Conservation (phyloP, 176 grass and related monocot species). For the Lolium rigidum region DNA sequence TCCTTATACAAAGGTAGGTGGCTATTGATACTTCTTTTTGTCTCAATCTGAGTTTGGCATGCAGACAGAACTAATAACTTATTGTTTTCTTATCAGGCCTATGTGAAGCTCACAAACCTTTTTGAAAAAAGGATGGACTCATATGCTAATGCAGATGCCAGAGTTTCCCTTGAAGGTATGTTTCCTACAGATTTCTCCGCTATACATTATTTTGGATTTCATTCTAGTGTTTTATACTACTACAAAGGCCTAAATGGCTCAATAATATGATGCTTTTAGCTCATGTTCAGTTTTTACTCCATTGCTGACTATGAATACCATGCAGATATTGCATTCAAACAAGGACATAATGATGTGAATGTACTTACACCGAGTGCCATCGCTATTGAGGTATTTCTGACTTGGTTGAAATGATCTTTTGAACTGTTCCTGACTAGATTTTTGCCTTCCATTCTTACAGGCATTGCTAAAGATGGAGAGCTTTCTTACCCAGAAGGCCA, state of each 20-base stretch:
- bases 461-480: slow-evolving; percentile 76
- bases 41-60: background rate
- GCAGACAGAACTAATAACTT: slow-evolving; percentile 8
- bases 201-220: slow-evolving; percentile 12
- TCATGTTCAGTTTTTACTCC: slow-evolving; percentile 7
- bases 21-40: slow-evolving; percentile 24
- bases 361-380: slow-evolving; percentile 82
- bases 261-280: background rate
- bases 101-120: slow-evolving; percentile 74
- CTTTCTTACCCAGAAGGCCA: slow-evolving; percentile 63
- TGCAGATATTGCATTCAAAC: slow-evolving; percentile 80
- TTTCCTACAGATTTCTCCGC: slow-evolving; percentile 14
- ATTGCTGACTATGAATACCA: background rate
- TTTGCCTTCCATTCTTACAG: slow-evolving; percentile 51
- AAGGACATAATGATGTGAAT: slow-evolving; percentile 74
- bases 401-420: slow-evolving; percentile 25
- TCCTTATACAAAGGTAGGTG: slow-evolving; percentile 79
- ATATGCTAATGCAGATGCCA: slow-evolving; percentile 90
- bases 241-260: background rate
- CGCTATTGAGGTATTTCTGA: slow-evolving; percentile 74
- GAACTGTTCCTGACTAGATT: slow-evolving; percentile 10
- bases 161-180: slow-evolving; percentile 88
- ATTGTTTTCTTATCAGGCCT: slow-evolving; percentile 65
- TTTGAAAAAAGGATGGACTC: slow-evolving; percentile 85
- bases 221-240: background rate